phyloP scores from a whole-genome alignment of 2,329 filamentous ascomycete species.

The Leptographium flavum region DNA sequence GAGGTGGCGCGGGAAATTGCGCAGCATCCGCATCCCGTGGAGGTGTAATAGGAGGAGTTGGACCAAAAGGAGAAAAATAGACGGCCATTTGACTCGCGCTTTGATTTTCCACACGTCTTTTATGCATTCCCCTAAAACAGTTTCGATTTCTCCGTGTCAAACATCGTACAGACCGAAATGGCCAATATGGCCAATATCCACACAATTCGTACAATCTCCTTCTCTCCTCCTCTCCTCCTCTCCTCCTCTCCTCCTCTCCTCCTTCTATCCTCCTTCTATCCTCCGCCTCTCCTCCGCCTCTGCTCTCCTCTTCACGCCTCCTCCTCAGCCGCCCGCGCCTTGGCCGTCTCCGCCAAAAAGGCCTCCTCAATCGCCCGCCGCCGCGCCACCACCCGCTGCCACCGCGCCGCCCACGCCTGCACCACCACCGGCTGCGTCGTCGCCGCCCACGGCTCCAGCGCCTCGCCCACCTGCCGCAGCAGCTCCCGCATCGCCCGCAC shows the following conservation, averaged over 20 bases:
- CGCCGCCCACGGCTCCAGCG: conserved; percentile 55
- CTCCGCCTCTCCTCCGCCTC: not conserved
- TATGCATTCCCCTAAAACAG: too few species aligned
- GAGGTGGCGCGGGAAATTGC: conserved; percentile 45
- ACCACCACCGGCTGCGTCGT: conserved; percentile 42
- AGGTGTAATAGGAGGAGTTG: not conserved
- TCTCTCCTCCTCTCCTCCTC: not conserved
- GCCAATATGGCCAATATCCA: too few species aligned
- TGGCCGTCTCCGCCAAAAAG: conserved; percentile 28
- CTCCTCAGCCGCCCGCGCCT: conserved; percentile 6
- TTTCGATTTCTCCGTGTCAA: too few species aligned
- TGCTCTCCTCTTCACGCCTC: not conserved
- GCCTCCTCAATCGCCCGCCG: conserved; percentile 78
- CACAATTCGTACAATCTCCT: too few species aligned
- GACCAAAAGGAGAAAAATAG: too few species aligned
- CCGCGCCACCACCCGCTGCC: conserved; percentile 72
- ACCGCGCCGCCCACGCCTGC: conserved; percentile 68
- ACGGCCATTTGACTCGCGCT: too few species aligned
- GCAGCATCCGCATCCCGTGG: conserved; percentile 30
- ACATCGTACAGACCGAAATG: too few species aligned
- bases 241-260: not conserved
- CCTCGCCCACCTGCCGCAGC: conserved; percentile 69
- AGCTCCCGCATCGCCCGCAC: conserved; percentile 61
- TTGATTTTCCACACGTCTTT: too few species aligned
- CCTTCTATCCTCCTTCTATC: not conserved